Evolutionary conservation across 805 yeast genomes (phyloP).

Genomic region (Naumovozyma dairenensis): DNA sequence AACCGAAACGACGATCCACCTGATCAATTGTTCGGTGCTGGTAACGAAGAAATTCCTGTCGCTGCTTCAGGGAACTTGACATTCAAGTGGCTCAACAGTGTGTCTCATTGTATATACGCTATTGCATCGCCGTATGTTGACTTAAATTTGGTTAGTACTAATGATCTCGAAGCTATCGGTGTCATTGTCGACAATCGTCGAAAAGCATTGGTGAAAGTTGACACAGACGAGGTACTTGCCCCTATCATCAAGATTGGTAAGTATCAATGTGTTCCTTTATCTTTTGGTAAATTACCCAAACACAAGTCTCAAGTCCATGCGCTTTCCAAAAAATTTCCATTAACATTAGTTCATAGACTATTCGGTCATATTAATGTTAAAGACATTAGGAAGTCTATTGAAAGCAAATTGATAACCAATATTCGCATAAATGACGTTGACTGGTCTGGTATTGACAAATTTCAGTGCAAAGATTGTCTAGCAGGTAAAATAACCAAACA

Average conservation of each 20-base stretch:
- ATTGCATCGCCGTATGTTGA: not conserved
- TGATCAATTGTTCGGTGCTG: conserved; percentile 1
- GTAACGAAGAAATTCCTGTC: not conserved
- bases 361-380: conserved; percentile 3
- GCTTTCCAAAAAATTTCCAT: not conserved
- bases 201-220: not conserved
- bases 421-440: not conserved
- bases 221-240: not conserved
- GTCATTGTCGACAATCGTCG: not conserved
- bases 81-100: not conserved
- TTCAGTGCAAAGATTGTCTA: conserved; percentile 7
- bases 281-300: not conserved
- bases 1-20: not conserved
- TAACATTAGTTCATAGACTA: not conserved
- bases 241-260: not conserved
- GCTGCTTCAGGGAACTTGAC: not conserved
- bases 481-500: conserved; percentile 4
- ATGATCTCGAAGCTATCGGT: not conserved
- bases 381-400: not conserved
- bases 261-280: not conserved
- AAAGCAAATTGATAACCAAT: not conserved
- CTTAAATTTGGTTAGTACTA: not conserved
- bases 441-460: conserved; percentile 9
- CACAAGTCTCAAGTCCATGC: not conserved
- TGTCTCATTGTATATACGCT: not conserved